Evolutionary conservation across 495 filamentous ascomycete species (phyloP).

Genomic region (Annulohypoxylon bovei): DNA sequence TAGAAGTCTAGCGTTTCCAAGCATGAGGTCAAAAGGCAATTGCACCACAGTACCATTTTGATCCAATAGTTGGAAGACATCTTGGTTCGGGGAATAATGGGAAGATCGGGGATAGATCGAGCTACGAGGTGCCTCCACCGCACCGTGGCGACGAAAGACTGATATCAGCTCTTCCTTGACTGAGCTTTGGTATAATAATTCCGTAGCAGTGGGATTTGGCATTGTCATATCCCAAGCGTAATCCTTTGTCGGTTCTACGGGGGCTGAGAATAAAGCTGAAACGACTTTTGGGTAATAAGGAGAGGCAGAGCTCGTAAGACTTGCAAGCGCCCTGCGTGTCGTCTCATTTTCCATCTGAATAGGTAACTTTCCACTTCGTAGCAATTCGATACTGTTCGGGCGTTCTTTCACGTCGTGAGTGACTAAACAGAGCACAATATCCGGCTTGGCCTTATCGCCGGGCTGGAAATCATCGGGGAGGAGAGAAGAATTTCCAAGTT

Average conservation of each 20-base stretch:
- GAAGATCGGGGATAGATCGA: slow-evolving; percentile 82
- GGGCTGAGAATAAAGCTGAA: slow-evolving; percentile 78
- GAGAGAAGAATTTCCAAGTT: slow-evolving; percentile 70
- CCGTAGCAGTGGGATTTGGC: slow-evolving; percentile 61
- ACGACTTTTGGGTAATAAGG: slow-evolving; percentile 92
- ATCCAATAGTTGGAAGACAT: slow-evolving; percentile 81
- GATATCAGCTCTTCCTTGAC: slow-evolving; percentile 78
- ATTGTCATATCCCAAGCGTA: slow-evolving; percentile 84
- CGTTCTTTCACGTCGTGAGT: slow-evolving; percentile 82
- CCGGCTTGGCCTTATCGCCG: slow-evolving; percentile 74
- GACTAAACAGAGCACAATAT: slow-evolving; percentile 81
- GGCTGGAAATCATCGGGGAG: slow-evolving; percentile 80
- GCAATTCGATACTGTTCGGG: slow-evolving; percentile 84
- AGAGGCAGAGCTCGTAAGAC: slow-evolving; percentile 81
- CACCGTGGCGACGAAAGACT: slow-evolving; percentile 92
- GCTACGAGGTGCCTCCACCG: slow-evolving; percentile 79
- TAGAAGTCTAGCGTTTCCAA: slow-evolving; percentile 88
- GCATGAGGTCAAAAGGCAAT: slow-evolving; percentile 88
- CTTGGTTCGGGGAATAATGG: slow-evolving; percentile 72
- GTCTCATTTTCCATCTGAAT: slow-evolving; percentile 92
- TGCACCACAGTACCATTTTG: slow-evolving; percentile 85
- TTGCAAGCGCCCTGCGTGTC: slow-evolving; percentile 80
- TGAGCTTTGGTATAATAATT: slow-evolving; percentile 74
- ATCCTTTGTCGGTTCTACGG: slow-evolving; percentile 79
- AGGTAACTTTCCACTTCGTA: slow-evolving; percentile 87